Evolutionary conservation across 129 eudicot genomes (phyloP).

Genomic region (Ambrosia trifida): DNA sequence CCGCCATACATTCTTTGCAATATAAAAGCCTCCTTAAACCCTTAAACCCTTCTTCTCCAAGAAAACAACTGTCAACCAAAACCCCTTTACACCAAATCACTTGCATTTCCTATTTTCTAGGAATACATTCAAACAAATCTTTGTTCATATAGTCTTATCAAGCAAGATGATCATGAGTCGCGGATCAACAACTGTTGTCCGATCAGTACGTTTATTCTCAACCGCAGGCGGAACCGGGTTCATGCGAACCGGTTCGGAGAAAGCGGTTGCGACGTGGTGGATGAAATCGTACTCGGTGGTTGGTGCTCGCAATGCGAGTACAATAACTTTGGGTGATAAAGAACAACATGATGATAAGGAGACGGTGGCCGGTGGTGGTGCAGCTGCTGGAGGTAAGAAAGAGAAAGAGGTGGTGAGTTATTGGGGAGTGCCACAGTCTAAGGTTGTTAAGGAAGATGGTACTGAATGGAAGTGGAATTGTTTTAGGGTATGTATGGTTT

Average conservation of each 20-base stretch:
- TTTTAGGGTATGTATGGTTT: constrained; percentile 62
- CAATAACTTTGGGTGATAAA: constrained; percentile 49
- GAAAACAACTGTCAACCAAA: constrained; percentile 19
- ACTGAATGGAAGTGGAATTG: constrained; percentile 84
- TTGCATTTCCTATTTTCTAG: constrained; percentile 7
- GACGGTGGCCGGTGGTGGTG: constrained; percentile 29
- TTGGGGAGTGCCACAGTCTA: constrained; percentile 75
- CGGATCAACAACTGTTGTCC: constrained; percentile 46
- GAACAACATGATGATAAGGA: constrained; percentile 36
- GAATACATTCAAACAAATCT: not conserved
- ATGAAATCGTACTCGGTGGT: constrained; percentile 32
- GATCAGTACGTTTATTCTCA: constrained; percentile 49
- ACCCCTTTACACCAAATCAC: not conserved
- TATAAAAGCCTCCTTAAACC: constrained; percentile 21
- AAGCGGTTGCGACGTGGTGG: constrained; percentile 52
- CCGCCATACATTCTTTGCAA: constrained; percentile 32
- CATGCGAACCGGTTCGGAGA: constrained; percentile 17
- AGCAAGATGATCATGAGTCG: constrained; percentile 57
- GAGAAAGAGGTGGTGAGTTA: constrained; percentile 57
- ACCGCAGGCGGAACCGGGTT: constrained; percentile 26
- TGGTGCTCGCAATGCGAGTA: constrained; percentile 48
- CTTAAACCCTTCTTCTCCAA: constrained; percentile 41
- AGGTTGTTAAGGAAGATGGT: constrained; percentile 71
- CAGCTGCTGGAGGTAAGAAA: constrained; percentile 36
- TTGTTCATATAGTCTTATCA: not conserved